A percentile compares a stretch with the other conserved stretches of the same genome.
Evolutionary conservation across 1,139 yeast genomes (phyloP).

Genomic region (Pichia sp.): DNA sequence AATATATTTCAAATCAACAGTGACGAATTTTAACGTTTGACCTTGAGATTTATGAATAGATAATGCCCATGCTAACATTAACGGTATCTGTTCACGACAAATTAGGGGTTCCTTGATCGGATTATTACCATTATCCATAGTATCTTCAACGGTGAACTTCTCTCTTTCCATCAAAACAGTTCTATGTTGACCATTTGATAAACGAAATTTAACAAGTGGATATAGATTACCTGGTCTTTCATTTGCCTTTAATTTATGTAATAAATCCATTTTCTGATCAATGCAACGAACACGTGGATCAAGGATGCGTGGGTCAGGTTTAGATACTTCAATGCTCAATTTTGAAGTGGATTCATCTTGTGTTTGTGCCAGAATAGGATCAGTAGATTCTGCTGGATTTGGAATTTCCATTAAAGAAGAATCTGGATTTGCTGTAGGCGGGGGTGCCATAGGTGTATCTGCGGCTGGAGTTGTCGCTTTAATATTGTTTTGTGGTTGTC

Average conservation of each 20-base stretch:
- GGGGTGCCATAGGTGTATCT: too few relatives aligned
- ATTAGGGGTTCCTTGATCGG: constrained; percentile 32
- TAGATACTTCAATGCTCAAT: constrained; percentile 5
- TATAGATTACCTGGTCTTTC: constrained; percentile 35
- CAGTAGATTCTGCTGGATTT: neutral
- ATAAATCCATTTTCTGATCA: constrained; percentile 34
- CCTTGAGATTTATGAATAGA: constrained; percentile 98
- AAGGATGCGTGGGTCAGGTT: too few relatives aligned
- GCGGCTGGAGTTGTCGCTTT: too few relatives aligned
- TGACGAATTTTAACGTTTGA: constrained; percentile 81
- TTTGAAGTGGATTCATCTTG: neutral
- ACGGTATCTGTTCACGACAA: constrained; percentile 70
- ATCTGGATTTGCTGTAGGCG: neutral
- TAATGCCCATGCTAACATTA: constrained; percentile 91
- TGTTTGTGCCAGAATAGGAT: neutral
- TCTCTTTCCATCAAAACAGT: constrained; percentile 74
- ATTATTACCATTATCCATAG: too few relatives aligned
- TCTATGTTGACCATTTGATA: constrained; percentile 69
- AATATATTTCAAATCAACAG: constrained; percentile 71
- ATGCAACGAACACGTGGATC: constrained; percentile 31
- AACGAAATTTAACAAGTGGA: constrained; percentile 76
- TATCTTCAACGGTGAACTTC: constrained; percentile 65
- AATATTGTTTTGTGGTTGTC: too few relatives aligned
- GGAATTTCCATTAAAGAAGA: neutral
- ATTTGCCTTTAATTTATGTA: constrained; percentile 36